Evolutionary conservation across 257 asterid species (phyloP).

Genomic region (Nicotiana paniculata): DNA sequence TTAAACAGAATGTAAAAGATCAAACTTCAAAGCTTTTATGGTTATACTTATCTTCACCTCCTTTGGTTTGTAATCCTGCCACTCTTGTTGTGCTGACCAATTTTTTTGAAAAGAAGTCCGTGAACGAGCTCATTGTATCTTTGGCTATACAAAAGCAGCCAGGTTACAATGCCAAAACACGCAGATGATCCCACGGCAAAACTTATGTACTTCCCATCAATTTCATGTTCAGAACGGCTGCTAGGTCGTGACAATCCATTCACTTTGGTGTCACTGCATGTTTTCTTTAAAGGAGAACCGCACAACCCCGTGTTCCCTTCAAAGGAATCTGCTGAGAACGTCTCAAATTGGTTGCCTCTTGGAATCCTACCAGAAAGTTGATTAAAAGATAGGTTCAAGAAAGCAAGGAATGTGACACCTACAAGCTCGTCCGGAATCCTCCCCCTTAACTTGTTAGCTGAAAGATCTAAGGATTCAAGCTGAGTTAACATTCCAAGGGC

Average conservation of each 20-base stretch:
- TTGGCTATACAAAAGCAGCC: neutral
- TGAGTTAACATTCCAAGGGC: neutral
- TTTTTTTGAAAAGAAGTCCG: neutral
- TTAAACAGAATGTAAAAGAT: neutral
- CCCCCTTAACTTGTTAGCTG: slow-evolving; percentile 25
- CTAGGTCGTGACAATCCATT: neutral
- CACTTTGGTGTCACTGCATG: neutral
- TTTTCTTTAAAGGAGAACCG: neutral
- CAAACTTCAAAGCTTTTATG: neutral
- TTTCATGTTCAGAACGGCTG: neutral
- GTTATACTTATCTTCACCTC: neutral
- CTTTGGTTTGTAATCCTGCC: neutral
- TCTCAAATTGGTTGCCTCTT: slow-evolving; percentile 16
- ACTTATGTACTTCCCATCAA: neutral
- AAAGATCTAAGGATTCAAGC: slow-evolving; percentile 2
- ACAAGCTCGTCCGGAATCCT: slow-evolving; percentile 31
- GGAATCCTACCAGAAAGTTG: slow-evolving; percentile 36
- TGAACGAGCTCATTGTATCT: neutral
- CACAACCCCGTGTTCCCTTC: slow-evolving; percentile 22
- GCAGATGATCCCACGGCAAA: neutral
- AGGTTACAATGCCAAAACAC: neutral
- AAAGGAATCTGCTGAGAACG: slow-evolving; percentile 18
- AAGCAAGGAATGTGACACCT: slow-evolving; percentile 36
- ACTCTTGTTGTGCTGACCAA: neutral
- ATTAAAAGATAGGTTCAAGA: slow-evolving; percentile 39